Conservation (phyloP, 768 basidiomycete species). For the Podaxis mareebaensis region DNA sequence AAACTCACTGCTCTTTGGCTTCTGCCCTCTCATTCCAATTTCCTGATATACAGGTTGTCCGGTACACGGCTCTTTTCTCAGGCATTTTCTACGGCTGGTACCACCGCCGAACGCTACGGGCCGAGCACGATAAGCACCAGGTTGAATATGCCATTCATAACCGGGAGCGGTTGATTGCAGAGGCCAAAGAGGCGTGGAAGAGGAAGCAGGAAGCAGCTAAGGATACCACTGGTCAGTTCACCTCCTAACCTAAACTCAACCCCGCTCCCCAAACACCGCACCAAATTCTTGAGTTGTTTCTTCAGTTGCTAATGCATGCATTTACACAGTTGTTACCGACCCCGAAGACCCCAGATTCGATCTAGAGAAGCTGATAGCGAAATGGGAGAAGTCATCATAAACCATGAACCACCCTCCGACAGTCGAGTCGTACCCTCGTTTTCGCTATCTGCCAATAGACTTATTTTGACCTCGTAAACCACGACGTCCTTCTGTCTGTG, state of each 20-base stretch:
- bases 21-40: constrained; percentile 1
- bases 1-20: background rate
- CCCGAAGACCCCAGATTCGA: constrained; percentile 96
- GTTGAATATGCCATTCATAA: constrained; percentile 71
- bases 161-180: constrained; percentile 73
- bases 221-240: constrained; percentile 54
- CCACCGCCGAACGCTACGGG: constrained; percentile 89
- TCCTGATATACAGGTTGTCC: constrained; percentile 67
- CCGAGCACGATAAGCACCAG: constrained; percentile 74
- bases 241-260: background rate
- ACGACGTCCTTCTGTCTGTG: background rate
- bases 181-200: constrained; percentile 91
- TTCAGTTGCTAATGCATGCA: constrained; percentile 3
- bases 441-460: constrained; percentile 24
- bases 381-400: constrained; percentile 74
- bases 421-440: constrained; percentile 16
- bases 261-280: constrained; percentile 3
- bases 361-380: constrained; percentile 84
- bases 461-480: constrained; percentile 15
- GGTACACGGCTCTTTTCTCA: constrained; percentile 86
- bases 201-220: constrained; percentile 65
- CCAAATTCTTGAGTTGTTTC: background rate
- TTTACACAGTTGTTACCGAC: constrained; percentile 77
- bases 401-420: constrained; percentile 22
- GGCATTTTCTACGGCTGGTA: constrained; percentile 91